phyloP scores from a whole-genome alignment of 1,284 basidiomycete genomes.

The Phylloporus gajari region DNA sequence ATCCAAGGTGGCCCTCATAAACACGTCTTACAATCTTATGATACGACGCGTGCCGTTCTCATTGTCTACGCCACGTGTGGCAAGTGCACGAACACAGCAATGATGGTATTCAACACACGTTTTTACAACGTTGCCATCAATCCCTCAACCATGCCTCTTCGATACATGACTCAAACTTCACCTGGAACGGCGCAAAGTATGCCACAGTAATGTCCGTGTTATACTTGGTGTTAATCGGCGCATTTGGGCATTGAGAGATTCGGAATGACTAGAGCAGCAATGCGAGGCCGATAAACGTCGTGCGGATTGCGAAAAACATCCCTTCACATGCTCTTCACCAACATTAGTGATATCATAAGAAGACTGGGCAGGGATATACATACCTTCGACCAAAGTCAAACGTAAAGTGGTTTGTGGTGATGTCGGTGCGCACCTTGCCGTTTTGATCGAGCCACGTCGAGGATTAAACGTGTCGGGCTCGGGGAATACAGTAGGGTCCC shows the following conservation, averaged over 20 bases:
- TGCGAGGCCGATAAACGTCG: slow-evolving; percentile 32
- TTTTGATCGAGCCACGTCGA: slow-evolving; percentile 61
- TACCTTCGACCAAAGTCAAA: slow-evolving; percentile 72
- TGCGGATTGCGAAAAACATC: slow-evolving; percentile 34
- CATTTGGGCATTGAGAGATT: slow-evolving; percentile 24
- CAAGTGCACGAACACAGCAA: not conserved
- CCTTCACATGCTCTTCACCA: slow-evolving; percentile 36
- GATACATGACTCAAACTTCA: slow-evolving; percentile 29
- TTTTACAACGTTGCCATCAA: slow-evolving; percentile 33
- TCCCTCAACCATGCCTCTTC: slow-evolving; percentile 44
- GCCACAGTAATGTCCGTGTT: slow-evolving; percentile 23
- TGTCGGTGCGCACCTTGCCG: slow-evolving; percentile 61
- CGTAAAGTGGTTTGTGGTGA: slow-evolving; percentile 53
- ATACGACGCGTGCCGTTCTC: not conserved
- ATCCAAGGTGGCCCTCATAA: not conserved
- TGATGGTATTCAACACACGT: not conserved
- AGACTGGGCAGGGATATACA: not conserved
- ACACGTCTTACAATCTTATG: not conserved
- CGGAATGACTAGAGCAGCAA: slow-evolving; percentile 38
- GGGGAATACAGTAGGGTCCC: slow-evolving; percentile 66
- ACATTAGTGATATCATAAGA: not conserved
- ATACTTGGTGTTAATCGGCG: slow-evolving; percentile 28
- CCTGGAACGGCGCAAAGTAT: slow-evolving; percentile 22
- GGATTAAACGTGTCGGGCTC: slow-evolving; percentile 69
- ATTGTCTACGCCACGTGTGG: not conserved